These are phyloP conservation scores for Perilla frutescens DNA, from an alignment of 257 asterid species.

Conservation along the genomic window DNA sequence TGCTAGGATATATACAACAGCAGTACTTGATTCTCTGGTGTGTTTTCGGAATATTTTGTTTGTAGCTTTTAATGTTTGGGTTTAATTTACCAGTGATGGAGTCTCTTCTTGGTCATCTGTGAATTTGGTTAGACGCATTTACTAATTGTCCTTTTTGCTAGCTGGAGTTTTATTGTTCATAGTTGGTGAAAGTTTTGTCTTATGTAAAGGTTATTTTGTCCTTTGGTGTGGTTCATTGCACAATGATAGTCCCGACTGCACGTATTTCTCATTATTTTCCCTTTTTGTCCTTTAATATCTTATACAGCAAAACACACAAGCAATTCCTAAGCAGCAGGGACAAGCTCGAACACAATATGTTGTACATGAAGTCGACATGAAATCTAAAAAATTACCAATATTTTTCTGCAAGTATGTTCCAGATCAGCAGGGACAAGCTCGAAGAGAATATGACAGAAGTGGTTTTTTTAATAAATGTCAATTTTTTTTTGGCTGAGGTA, in stretches of 20 bases:
- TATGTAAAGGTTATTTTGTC: too few relatives aligned
- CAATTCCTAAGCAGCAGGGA: constrained; percentile 64
- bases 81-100: constrained; percentile 12
- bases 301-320: constrained; percentile 77
- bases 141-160: constrained; percentile 27
- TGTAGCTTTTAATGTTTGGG: constrained; percentile 19
- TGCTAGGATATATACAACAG: constrained; percentile 20
- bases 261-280: too few relatives aligned
- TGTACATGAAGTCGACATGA: neutral
- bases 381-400: neutral
- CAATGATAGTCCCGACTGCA: too few relatives aligned
- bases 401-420: neutral
- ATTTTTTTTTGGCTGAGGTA: neutral
- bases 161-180: constrained; percentile 26
- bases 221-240: too few relatives aligned
- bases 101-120: constrained; percentile 21
- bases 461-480: neutral
- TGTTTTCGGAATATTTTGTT: constrained; percentile 8
- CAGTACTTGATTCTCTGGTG: constrained; percentile 19
- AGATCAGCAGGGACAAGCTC: neutral
- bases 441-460: neutral
- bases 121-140: constrained; percentile 16
- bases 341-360: constrained; percentile 28
- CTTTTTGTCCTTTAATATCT: too few relatives aligned
- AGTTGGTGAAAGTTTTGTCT: constrained; percentile 25